These are phyloP conservation scores for Phaeosphaeriaceae sp. DNA, from an alignment of 2,329 filamentous ascomycete species.

Conservation along the genomic window DNA sequence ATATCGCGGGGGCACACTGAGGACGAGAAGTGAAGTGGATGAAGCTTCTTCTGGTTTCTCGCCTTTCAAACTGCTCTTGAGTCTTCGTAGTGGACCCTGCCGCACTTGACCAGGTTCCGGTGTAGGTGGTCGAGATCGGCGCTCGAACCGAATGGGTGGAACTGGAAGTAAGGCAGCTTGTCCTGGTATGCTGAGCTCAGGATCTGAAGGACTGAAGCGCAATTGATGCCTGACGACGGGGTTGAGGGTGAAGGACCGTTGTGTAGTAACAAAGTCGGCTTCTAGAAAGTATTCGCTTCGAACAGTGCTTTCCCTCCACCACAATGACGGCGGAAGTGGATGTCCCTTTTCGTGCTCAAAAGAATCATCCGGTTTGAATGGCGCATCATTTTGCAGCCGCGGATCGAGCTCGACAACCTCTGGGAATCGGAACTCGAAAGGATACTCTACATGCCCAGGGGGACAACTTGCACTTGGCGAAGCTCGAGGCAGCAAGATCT, in stretches of 20 bases:
- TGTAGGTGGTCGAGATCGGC: conserved; percentile 15
- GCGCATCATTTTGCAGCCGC: conserved; percentile 11
- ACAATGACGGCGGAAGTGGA: conserved; percentile 25
- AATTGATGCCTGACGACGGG: conserved; percentile 23
- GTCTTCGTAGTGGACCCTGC: conserved; percentile 9
- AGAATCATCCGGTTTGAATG: conserved; percentile 7
- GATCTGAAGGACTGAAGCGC: conserved; percentile 24
- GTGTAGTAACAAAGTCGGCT: conserved; percentile 19
- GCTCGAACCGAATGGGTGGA: conserved; percentile 18
- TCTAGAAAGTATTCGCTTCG: conserved; percentile 29
- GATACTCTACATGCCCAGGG: conserved; percentile 21
- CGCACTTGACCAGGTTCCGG: conserved; percentile 12
- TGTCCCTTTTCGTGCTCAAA: conserved; percentile 23
- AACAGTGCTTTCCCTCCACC: conserved; percentile 21
- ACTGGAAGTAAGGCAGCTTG: conserved; percentile 7
- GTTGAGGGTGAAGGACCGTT: conserved; percentile 22
- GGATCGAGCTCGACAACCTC: conserved; percentile 19
- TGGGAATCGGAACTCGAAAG: conserved; percentile 33
- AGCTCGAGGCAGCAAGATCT: conserved; percentile 7
- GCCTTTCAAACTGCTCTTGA: conserved; percentile 14
- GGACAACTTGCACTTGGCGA: conserved; percentile 23
- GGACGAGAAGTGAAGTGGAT: conserved; percentile 21
- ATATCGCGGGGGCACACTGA: conserved; percentile 16
- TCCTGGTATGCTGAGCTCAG: conserved; percentile 10
- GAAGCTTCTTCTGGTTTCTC: conserved; percentile 13